Evolutionary conservation across 371 early-diverging fungal genomes (phyloP), one percentile per base, ranked within the genome.

Genomic region (Mucor piriformis): DNA sequence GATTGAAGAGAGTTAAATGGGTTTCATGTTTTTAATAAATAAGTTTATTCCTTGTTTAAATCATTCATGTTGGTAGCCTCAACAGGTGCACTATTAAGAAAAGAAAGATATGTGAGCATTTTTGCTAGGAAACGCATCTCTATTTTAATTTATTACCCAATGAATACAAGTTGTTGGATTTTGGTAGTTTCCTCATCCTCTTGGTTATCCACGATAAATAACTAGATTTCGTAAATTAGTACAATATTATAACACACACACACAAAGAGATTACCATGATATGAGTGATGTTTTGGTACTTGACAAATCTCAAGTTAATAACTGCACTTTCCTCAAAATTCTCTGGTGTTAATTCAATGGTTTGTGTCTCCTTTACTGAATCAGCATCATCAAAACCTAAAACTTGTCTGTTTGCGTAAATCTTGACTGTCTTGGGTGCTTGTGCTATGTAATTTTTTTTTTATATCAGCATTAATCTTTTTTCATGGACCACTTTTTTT

Each of bases 321-420:
- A 87, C 67, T 6, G 77, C 80, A 37, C 88, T 81, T 32, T 78
- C 82, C 57, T 82, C 83, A 64, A 90, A 94, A 50, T 89, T 85
- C 25, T 79, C 79, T 53, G 84, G 82, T 7, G 80, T 75, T 59
- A 96, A 64, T 38, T 83, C 86, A 33, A 95, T 66, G 4, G 68
- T 75, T 65, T 97, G 95, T 3, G 93, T 92, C 50, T 87, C 87
- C 49, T 82, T 67, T 13, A 89, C 74, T 10, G 81, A 71, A 53
- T 94, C 95, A 2, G 84, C 88, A 52, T 94, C 95, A 57, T 95
- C 96, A 65, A 97, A 97, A 12, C 91, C 89, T 35, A 97, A 61
- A 12, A 87, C 83, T 40, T 81, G 68, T 53, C 85, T 83, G 77
- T 97, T 97, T 37, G 87, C 87, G 65, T 83, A 97, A 6, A 95